Percentiles rank a stretch among this genome's conserved stretches.
Evolutionary conservation across 2,329 filamentous ascomycete species (phyloP).

Genomic region (Thielaviopsis euricoi): DNA sequence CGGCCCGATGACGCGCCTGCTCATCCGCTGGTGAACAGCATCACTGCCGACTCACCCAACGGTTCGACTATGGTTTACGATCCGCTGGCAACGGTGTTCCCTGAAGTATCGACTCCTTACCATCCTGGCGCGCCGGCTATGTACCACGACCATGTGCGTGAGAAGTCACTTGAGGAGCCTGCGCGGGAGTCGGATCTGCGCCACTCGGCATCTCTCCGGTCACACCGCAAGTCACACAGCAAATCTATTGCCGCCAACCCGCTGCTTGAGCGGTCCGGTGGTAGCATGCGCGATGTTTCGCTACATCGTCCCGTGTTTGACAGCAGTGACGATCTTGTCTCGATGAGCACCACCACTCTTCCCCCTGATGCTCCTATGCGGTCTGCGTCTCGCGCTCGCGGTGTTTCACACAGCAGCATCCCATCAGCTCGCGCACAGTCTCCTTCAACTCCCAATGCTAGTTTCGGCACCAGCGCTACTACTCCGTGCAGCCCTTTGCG

Average conservation of each 20-base stretch:
- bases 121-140: constrained; percentile 6
- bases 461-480: constrained; percentile 2
- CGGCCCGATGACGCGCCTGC: constrained; percentile 25
- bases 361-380: neutral
- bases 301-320: constrained; percentile 11
- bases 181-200: constrained; percentile 5
- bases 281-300: neutral
- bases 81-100: constrained; percentile 24
- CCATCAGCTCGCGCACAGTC: constrained; percentile 3
- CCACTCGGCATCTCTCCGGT: constrained; percentile 8
- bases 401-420: constrained; percentile 8
- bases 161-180: constrained; percentile 11
- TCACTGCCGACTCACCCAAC: constrained; percentile 15
- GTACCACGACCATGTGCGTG: constrained; percentile 10
- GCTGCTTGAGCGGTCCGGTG: neutral
- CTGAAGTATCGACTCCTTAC: constrained; percentile 11
- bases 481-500: constrained; percentile 6
- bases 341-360: neutral
- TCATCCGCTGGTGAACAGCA: constrained; percentile 14
- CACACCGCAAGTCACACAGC: constrained; percentile 11
- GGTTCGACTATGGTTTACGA: constrained; percentile 20
- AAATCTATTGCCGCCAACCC: neutral
- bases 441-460: neutral
- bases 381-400: constrained; percentile 7
- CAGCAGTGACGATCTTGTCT: constrained; percentile 6